Percentiles rank a stretch among this genome's conserved stretches.
Evolutionary conservation across 192 early-diverging fungal genomes (phyloP).

Genomic region (Linnemannia hyalina): DNA sequence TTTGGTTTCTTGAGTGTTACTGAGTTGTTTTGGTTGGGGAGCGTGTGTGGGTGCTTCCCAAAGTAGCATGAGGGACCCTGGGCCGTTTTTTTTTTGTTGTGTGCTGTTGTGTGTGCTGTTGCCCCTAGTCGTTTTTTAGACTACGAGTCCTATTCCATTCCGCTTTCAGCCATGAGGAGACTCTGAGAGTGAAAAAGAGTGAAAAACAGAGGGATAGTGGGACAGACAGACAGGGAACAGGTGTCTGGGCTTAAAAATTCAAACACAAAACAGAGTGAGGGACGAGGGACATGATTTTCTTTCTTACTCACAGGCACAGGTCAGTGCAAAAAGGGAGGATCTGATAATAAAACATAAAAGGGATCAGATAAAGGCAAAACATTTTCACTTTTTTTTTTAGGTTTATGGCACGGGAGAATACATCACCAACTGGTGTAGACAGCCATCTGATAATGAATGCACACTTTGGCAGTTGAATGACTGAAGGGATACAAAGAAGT

Average conservation of each 20-base stretch:
- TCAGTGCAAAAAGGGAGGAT: background rate
- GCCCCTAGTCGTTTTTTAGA: background rate
- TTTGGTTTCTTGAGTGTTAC: background rate
- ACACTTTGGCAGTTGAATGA: background rate
- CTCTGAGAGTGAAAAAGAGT: too few relatives aligned
- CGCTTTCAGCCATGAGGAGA: background rate
- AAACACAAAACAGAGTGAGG: background rate
- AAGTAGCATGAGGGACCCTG: background rate
- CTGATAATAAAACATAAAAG: background rate
- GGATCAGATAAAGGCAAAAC: background rate
- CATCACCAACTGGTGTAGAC: background rate
- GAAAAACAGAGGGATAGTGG: background rate
- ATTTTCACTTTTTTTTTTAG: background rate
- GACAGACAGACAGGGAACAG: background rate
- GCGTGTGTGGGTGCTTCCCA: background rate
- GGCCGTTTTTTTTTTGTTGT: background rate
- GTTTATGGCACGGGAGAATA: slow-evolving; percentile 6
- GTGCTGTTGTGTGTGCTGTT: background rate
- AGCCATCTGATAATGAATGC: background rate
- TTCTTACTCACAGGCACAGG: background rate
- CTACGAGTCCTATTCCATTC: background rate
- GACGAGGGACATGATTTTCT: background rate
- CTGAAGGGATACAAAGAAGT: background rate
- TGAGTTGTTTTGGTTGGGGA: background rate
- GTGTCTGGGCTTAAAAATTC: background rate